Percentiles rank a stretch among this genome's conserved stretches.
These are phyloP conservation scores for Penicillium brevicompactum DNA, from an alignment of 2,329 filamentous ascomycete species.

Conservation along the genomic window DNA sequence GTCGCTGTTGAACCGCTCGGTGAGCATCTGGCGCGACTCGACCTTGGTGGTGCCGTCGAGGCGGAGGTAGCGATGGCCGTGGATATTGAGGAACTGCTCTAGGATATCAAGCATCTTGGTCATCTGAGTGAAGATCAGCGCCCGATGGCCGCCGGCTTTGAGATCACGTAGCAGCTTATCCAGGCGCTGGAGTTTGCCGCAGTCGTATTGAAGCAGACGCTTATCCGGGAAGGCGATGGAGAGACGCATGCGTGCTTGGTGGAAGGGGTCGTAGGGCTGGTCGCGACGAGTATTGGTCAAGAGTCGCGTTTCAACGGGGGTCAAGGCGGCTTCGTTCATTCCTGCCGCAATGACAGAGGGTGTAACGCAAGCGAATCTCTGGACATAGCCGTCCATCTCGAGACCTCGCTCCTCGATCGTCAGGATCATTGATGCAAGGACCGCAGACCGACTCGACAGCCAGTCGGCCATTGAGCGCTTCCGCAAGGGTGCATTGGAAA, in stretches of 20 bases:
- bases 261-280: constrained; percentile 75
- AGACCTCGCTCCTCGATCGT: constrained; percentile 73
- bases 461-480: constrained; percentile 69
- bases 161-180: constrained; percentile 83
- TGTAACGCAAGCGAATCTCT: constrained; percentile 90
- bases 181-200: constrained; percentile 89
- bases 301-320: constrained; percentile 58
- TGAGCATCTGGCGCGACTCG: constrained; percentile 91
- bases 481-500: constrained; percentile 61
- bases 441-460: constrained; percentile 69
- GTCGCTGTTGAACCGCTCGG: constrained; percentile 96
- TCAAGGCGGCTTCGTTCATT: constrained; percentile 68
- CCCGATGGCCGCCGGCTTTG: constrained; percentile 87
- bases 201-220: constrained; percentile 94
- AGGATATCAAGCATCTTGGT: constrained; percentile 97
- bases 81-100: constrained; percentile 96
- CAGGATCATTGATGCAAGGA: constrained; percentile 63
- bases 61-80: constrained; percentile 93
- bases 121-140: constrained; percentile 99
- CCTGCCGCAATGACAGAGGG: constrained; percentile 84
- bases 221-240: constrained; percentile 98
- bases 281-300: constrained; percentile 52
- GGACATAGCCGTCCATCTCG: constrained; percentile 72
- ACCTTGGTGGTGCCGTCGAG: constrained; percentile 96
- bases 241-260: constrained; percentile 86